phyloP scores from a whole-genome alignment of 306 rosid genomes.

The Acmispon strigosus region DNA sequence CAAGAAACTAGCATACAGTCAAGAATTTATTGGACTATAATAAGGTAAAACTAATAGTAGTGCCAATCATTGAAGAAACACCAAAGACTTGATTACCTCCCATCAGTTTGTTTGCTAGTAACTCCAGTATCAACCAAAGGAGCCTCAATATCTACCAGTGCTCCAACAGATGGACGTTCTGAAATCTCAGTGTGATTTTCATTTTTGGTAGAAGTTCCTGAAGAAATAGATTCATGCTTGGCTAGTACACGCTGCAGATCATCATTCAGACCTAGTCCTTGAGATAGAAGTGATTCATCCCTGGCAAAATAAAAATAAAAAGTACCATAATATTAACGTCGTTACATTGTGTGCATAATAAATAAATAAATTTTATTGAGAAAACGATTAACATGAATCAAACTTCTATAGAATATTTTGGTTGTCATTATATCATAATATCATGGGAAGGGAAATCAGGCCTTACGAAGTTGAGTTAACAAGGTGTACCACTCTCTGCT shows the following conservation, averaged over 20 bases:
- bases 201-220: slow-evolving; percentile 45
- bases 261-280: slow-evolving; percentile 89
- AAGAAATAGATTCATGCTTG: slow-evolving; percentile 80
- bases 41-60: background rate
- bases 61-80: background rate
- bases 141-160: slow-evolving; percentile 57
- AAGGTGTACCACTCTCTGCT: slow-evolving; percentile 98
- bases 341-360: background rate
- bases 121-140: slow-evolving; percentile 83
- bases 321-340: background rate
- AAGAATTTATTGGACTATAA: no score
- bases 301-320: slow-evolving; percentile 30
- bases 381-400: background rate
- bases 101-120: slow-evolving; percentile 46
- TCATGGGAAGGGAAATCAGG: slow-evolving; percentile 13
- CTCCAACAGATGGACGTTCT: slow-evolving; percentile 44
- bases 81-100: slow-evolving; percentile 41
- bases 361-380: background rate
- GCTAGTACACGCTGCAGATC: slow-evolving; percentile 91
- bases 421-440: background rate
- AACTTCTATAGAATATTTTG: background rate
- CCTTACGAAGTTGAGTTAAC: slow-evolving; percentile 93
- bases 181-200: slow-evolving; percentile 32
- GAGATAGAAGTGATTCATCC: slow-evolving; percentile 87
- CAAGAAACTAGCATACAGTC: no score